Evolutionary conservation across 352 stramenopile species (phyloP), one percentile per base, ranked within the genome.

Genomic region (Bremia lactucae): DNA sequence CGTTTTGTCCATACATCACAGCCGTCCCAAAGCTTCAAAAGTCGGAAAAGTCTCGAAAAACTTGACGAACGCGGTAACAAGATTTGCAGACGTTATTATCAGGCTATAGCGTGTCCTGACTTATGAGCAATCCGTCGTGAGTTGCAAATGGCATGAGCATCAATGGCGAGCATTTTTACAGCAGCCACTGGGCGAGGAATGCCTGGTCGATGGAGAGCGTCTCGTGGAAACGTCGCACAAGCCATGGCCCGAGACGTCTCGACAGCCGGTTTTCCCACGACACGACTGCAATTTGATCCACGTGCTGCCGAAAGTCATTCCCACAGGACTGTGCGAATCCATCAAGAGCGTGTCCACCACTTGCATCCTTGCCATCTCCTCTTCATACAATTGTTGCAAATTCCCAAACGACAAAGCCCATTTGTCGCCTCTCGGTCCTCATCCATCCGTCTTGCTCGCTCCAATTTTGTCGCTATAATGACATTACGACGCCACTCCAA

Each of bases 71-170:
- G 9, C 79, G 70, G 37, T 89, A 92, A 49, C 79, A 92, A 6
- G 72, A 83, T 49, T 87, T 84, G 22, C 79, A 76, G 1, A 92
- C 73, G 33, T 92, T 92, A 52, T 92, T 92, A 5, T 61, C 55
- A 2, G 51, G 52, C 24, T 83, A 59, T 6, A 92, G 55, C 6
- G 79, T 76, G 23, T 92, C 79, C 37, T 77, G 63, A 13, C 89
- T 83, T 4, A 78, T 60, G 13, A 92, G 45, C 3, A 65, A 45
- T 3, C 65, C 58, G 25, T 82, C 66, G 2, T 60, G 64, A 15
- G 58, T 59, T 18, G 61, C 35, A 6, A 46, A 42, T 0, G 49
- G 37, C 10, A 19, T 28, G 8, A 62, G 25, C 31, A 52, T 38
- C 14, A 59, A 42, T 0, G 48, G 52, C 4, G 63, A 46, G 34